phyloP scores from a whole-genome alignment of 805 yeast genomes.

The Spathaspora hagerdaliae region DNA sequence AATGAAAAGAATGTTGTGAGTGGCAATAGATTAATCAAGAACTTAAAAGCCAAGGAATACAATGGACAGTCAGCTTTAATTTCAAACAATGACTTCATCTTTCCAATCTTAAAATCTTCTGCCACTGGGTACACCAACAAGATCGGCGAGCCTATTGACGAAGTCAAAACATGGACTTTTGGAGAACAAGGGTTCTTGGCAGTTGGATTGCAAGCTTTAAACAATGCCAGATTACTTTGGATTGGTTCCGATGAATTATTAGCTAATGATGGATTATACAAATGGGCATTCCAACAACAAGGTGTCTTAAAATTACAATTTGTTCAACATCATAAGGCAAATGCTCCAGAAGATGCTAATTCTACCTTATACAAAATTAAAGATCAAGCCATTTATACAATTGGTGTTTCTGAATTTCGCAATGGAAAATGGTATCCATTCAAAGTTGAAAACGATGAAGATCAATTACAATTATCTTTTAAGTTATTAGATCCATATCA shows the following conservation, averaged over 20 bases:
- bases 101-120: slow-evolving; percentile 69
- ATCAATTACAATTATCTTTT: slow-evolving; percentile 77
- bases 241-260: slow-evolving; percentile 65
- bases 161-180: slow-evolving; percentile 62
- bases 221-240: slow-evolving; percentile 79
- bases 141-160: slow-evolving; percentile 40
- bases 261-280: slow-evolving; percentile 17
- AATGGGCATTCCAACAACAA: slow-evolving; percentile 74
- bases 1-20: slow-evolving; percentile 24
- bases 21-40: slow-evolving; percentile 13
- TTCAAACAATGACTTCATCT: slow-evolving; percentile 60
- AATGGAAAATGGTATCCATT: slow-evolving; percentile 69
- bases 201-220: slow-evolving; percentile 75
- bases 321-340: slow-evolving; percentile 53
- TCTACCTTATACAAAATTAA: slow-evolving; percentile 61
- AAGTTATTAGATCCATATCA: slow-evolving; percentile 94
- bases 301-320: slow-evolving; percentile 56
- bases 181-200: slow-evolving; percentile 76
- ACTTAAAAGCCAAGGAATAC: slow-evolving; percentile 13
- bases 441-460: slow-evolving; percentile 28
- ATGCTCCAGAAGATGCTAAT: slow-evolving; percentile 37
- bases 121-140: slow-evolving; percentile 56
- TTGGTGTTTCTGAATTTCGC: slow-evolving; percentile 44
- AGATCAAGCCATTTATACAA: slow-evolving; percentile 59
- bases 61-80: slow-evolving; percentile 67